These are phyloP conservation scores for Gossypium stocksii DNA, from an alignment of 345 rosid genomes.

Conservation along the genomic window DNA sequence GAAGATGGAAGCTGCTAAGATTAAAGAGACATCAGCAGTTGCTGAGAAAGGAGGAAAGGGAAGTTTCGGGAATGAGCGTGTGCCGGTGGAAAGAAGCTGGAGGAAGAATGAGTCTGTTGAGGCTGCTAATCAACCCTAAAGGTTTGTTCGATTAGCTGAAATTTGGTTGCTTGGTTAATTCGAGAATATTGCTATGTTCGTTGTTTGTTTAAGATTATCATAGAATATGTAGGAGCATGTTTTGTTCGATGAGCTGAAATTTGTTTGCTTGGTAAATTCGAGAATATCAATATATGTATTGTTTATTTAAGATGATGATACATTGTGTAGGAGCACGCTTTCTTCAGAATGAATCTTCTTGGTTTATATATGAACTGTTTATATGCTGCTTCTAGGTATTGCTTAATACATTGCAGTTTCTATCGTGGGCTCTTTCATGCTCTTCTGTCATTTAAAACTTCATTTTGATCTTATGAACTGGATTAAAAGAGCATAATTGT, in stretches of 20 bases:
- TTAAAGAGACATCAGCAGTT: constrained; percentile 32
- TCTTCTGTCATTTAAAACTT: too few species aligned
- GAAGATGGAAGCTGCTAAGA: constrained; percentile 56
- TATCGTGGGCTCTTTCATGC: too few species aligned
- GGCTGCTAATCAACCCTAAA: constrained; percentile 17
- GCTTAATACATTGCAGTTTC: too few species aligned
- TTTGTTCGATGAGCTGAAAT: constrained; percentile 16
- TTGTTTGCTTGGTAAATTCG: constrained; percentile 15
- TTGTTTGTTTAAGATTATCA: too few species aligned
- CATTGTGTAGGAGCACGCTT: too few species aligned
- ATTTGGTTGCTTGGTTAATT: constrained; percentile 17
- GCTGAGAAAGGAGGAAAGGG: constrained; percentile 39
- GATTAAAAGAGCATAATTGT: too few species aligned
- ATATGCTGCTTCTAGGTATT: too few species aligned
- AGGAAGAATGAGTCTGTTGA: constrained; percentile 43
- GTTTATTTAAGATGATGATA: too few species aligned
- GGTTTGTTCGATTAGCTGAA: constrained; percentile 26
- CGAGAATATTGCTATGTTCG: constrained; percentile 16
- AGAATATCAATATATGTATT: constrained; percentile 15
- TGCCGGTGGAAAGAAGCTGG: constrained; percentile 40
- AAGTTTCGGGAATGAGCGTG: constrained; percentile 42
- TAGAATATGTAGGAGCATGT: too few species aligned
- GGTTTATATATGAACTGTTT: too few species aligned
- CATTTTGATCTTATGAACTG: too few species aligned
- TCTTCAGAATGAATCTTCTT: too few species aligned